Percentiles rank a stretch among this genome's conserved stretches.
Evolutionary conservation across 495 filamentous ascomycete genomes (phyloP).

Genomic region (Clohesyomyces aquaticus): DNA sequence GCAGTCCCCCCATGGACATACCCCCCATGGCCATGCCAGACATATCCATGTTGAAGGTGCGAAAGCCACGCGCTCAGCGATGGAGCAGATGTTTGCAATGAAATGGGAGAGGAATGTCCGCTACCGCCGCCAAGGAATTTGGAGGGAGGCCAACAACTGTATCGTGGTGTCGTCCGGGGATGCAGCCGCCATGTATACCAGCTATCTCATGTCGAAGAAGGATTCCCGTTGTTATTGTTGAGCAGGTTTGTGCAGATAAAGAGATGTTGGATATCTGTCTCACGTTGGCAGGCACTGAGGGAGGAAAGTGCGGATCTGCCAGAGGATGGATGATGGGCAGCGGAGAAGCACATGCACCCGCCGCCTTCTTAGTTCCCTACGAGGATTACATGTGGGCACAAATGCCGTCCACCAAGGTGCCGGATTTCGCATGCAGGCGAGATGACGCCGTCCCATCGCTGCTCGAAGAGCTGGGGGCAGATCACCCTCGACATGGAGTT

Average conservation of each 20-base stretch:
- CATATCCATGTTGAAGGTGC: constrained; percentile 24
- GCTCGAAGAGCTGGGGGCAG: background rate
- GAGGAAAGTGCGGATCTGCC: background rate
- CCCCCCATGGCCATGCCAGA: constrained; percentile 45
- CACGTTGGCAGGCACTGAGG: no score
- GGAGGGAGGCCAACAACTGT: background rate
- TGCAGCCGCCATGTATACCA: background rate
- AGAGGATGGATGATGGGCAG: background rate
- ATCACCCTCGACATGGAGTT: background rate
- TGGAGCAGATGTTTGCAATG: background rate
- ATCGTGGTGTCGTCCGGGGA: background rate
- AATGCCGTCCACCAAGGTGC: background rate
- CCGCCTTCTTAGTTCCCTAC: background rate
- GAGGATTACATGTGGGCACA: background rate
- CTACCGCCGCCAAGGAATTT: background rate
- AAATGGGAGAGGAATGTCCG: background rate
- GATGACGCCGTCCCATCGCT: background rate
- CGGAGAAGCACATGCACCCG: no score
- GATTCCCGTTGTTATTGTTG: background rate
- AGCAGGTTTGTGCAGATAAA: background rate
- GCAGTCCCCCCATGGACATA: constrained; percentile 56
- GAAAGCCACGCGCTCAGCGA: background rate
- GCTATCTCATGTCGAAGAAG: background rate
- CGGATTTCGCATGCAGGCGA: background rate
- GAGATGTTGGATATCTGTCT: no score